These are phyloP conservation scores for Panicum virgatum DNA, from an alignment of 202 grass and related monocot species.

Conservation along the genomic window DNA sequence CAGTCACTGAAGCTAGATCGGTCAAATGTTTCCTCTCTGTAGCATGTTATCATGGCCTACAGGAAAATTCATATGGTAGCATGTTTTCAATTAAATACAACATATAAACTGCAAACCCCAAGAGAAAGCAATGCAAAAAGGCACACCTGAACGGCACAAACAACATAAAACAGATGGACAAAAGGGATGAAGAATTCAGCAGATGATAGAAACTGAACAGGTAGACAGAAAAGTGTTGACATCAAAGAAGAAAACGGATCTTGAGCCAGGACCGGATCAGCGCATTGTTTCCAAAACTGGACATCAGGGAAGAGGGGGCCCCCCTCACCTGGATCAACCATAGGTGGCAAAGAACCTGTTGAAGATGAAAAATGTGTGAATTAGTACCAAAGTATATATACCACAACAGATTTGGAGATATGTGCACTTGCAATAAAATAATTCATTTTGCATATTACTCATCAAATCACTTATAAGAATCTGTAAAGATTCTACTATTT, in stretches of 20 bases:
- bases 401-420: neutral
- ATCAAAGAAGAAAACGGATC: conserved; percentile 95
- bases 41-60: conserved; percentile 92
- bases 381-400: conserved; percentile 14
- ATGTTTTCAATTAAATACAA: conserved; percentile 22
- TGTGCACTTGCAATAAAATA: neutral
- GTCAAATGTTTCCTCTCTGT: conserved; percentile 71
- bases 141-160: conserved; percentile 89
- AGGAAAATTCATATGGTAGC: conserved; percentile 32
- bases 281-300: conserved; percentile 87
- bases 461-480: neutral
- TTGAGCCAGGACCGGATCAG: conserved; percentile 83
- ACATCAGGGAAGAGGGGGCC: conserved; percentile 72
- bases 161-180: conserved; percentile 91
- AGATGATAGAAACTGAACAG: conserved; percentile 70
- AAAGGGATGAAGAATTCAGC: conserved; percentile 67
- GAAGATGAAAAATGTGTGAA: conserved; percentile 29
- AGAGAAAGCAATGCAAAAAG: conserved; percentile 14
- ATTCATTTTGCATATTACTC: neutral
- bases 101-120: conserved; percentile 1
- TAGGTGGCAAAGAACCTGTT: conserved; percentile 60
- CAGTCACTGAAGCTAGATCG: conserved; percentile 67
- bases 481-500: neutral
- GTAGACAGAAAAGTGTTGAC: conserved; percentile 82
- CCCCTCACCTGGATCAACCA: conserved; percentile 60